Conservation (phyloP, 805 yeast species). For the Barnettozyma sp. region DNA sequence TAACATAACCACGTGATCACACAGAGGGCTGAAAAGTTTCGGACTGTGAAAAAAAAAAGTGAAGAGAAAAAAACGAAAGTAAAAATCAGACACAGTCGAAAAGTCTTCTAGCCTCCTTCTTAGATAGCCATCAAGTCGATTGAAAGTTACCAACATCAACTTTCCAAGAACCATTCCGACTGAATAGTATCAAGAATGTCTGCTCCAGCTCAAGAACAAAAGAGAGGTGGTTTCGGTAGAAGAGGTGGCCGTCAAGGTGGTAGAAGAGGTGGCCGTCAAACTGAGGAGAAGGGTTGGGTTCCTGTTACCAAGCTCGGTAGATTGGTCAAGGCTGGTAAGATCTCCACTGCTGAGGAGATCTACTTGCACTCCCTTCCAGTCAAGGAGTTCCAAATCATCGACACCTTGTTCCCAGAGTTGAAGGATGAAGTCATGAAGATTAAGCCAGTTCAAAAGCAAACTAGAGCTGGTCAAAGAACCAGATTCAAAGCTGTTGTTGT, state of each 20-base stretch:
- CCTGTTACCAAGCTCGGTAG: constrained; percentile 99
- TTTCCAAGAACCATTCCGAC: constrained; percentile 49
- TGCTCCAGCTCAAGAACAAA: constrained; percentile 35
- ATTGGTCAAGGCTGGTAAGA: constrained; percentile 98
- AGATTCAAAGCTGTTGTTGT: constrained; percentile 99
- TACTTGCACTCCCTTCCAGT: constrained; percentile 99
- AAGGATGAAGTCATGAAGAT: constrained; percentile 99
- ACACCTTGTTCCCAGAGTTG: constrained; percentile 89
- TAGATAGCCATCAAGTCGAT: constrained; percentile 31
- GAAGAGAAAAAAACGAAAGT: too few relatives aligned
- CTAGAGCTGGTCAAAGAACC: constrained; percentile 99
- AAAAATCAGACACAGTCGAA: neutral
- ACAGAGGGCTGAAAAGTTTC: too few relatives aligned
- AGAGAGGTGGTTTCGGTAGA: constrained; percentile 49
- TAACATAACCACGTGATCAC: too few relatives aligned
- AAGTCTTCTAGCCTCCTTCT: constrained; percentile 2
- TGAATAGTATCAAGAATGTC: constrained; percentile 31
- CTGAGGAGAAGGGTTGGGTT: constrained; percentile 98
- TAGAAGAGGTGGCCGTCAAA: constrained; percentile 76
- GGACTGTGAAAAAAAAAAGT: constrained; percentile 1
- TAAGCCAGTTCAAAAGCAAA: constrained; percentile 99
- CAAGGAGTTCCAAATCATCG: constrained; percentile 99
- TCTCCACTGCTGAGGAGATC: constrained; percentile 94
- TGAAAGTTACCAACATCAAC: constrained; percentile 49
- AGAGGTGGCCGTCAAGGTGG: constrained; percentile 53